Base-by-base conservation (phyloP, 208 protist species). In the Tritrichomonas foetus region DNA sequence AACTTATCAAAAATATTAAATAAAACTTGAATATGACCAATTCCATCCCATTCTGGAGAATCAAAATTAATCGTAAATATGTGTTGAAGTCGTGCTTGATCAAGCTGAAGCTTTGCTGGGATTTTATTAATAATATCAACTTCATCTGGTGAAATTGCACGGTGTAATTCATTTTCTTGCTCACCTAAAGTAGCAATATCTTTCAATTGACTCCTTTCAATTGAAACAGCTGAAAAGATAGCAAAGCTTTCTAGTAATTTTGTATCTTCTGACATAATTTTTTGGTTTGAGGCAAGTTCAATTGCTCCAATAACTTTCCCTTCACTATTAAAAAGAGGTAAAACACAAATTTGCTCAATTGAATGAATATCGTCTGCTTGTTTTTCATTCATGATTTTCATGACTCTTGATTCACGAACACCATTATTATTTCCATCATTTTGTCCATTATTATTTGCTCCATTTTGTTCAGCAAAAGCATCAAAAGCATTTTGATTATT, bases 1-100 rank as follows among this genome's bases (percentile, higher is more conserved):
- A 80, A 75, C 0, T 93, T 20, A 50, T 94, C 93, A 11, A 94
- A 94, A 53, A 95, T 89, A 47, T 41, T 22, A 9, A 53, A 89
- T 27, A 89, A 11, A n/a, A 53, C 78, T 30, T 89, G 33, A 47
- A 89, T 57, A 20, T 44, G 41, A 9, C 78, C 78, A 53, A 89
- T 89, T 22, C 78, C 78, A 27, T 44, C 78, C 78, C 78, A 89
- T n/a, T 53, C 14, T 20, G 78, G 47, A 57, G 78, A 25, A 89
- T 89, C 78, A 33, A 89, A 89, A 2, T 30, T 1, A 20, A 89
- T 49, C 16, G 47, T 89, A 44, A 14, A 89, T 14, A 89, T 53
- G 8, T 57, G 33, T 16, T 22, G 22, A 0, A 14, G 14, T 36
- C 39, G 14, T 57, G 33, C 78, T 13, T 53, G 27, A 16, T 25